phyloP scores from a whole-genome alignment of 768 basidiomycete genomes.

The Russula lepida region DNA sequence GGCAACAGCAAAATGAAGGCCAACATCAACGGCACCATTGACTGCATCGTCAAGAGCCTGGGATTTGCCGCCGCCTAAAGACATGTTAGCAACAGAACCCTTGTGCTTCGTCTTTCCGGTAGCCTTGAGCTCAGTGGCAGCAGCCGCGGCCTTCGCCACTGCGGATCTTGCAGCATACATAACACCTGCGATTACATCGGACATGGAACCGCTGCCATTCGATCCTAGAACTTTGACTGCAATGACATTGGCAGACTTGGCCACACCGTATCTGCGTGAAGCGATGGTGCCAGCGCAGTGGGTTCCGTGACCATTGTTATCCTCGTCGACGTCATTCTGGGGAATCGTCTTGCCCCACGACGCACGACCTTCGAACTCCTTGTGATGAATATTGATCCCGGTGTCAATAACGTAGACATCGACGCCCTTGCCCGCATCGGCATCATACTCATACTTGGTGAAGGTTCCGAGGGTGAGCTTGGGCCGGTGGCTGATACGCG shows the following conservation, averaged over 20 bases:
- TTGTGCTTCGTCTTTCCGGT: conserved; percentile 81
- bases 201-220: conserved; percentile 91
- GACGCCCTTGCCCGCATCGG: conserved; percentile 79
- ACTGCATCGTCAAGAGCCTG: conserved; percentile 76
- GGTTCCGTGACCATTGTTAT: conserved; percentile 93
- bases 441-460: conserved; percentile 67
- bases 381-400: conserved; percentile 80
- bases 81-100: conserved; percentile 97
- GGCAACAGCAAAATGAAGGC: conserved; percentile 95
- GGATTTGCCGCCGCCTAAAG: conserved; percentile 92
- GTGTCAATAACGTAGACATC: conserved; percentile 87
- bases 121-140: conserved; percentile 53
- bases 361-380: conserved; percentile 84
- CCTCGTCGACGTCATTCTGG: conserved; percentile 70
- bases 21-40: conserved; percentile 70
- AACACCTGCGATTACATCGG: conserved; percentile 87
- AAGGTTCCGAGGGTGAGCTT: conserved; percentile 76
- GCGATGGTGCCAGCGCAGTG: conserved; percentile 96
- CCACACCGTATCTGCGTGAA: conserved; percentile 89
- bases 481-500: conserved; percentile 83
- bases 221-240: conserved; percentile 94
- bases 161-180: conserved; percentile 61
- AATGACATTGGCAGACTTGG: conserved; percentile 82
- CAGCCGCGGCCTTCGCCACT: conserved; percentile 45
- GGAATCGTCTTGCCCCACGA: conserved; percentile 93